phyloP scores from a whole-genome alignment of 1,284 basidiomycete species.

The Ganoderma leucocontextum region DNA sequence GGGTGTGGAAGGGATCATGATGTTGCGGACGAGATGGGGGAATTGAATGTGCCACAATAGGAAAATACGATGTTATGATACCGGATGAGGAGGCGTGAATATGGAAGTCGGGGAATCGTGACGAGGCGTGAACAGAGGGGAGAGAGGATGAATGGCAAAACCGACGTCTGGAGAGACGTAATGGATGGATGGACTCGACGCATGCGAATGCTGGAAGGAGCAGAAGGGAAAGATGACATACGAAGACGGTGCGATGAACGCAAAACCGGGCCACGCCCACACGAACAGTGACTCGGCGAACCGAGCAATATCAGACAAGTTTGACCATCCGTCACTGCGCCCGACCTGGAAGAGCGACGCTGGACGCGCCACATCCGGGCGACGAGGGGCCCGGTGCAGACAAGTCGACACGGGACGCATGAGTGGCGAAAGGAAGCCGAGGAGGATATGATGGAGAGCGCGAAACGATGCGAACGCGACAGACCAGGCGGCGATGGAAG shows the following conservation, averaged over 20 bases:
- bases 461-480: not conserved
- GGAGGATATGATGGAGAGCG: not conserved
- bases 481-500: not conserved
- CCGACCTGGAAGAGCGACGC: not conserved
- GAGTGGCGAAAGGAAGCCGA: not conserved
- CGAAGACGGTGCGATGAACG: not conserved
- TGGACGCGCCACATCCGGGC: not conserved
- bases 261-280: not conserved
- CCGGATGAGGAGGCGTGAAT: slow-evolving; percentile 6
- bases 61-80: slow-evolving; percentile 25
- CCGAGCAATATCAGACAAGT: slow-evolving; percentile 7
- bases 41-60: slow-evolving; percentile 21
- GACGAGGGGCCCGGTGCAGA: not conserved
- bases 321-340: slow-evolving; percentile 17
- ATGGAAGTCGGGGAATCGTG: slow-evolving; percentile 4
- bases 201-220: slow-evolving; percentile 1
- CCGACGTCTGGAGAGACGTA: slow-evolving; percentile 9
- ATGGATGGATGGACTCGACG: not conserved
- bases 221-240: not conserved
- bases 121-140: slow-evolving; percentile 8
- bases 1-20: slow-evolving; percentile 10
- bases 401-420: not conserved
- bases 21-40: slow-evolving; percentile 6
- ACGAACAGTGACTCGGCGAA: not conserved
- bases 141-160: slow-evolving; percentile 15